A percentile compares a stretch with the other conserved stretches of the same genome.
Evolutionary conservation across 2,329 filamentous ascomycete species (phyloP).

Genomic region (Knufia fluminis): DNA sequence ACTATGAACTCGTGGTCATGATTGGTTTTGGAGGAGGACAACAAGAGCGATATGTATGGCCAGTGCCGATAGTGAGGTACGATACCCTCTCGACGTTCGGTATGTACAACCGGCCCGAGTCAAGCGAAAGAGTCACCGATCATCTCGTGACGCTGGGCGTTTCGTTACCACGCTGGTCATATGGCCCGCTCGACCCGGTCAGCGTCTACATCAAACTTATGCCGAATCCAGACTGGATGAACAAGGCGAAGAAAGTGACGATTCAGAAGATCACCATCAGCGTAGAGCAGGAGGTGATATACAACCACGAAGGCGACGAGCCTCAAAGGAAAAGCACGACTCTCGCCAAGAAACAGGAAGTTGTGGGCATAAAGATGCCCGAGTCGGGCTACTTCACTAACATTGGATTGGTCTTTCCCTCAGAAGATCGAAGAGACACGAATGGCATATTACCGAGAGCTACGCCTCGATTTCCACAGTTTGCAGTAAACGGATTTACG

Average conservation of each 20-base stretch:
- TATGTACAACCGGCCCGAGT: conserved; percentile 97
- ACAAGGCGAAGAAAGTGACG: conserved; percentile 81
- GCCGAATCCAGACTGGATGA: conserved; percentile 84
- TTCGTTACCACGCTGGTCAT: conserved; percentile 89
- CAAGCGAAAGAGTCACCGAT: conserved; percentile 74
- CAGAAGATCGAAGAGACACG: conserved; percentile 74
- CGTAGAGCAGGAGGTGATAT: conserved; percentile 98
- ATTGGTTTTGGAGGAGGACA: conserved; percentile 82
- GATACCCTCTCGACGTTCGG: conserved; percentile 97
- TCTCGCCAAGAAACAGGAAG: conserved; percentile 72
- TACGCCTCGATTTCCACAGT: conserved; percentile 79
- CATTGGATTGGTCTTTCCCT: conserved; percentile 79
- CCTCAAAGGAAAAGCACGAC: conserved; percentile 82
- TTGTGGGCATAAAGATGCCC: conserved; percentile 73
- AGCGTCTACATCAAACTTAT: conserved; percentile 91
- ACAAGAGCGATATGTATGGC: conserved; percentile 84
- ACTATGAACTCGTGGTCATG: conserved; percentile 90
- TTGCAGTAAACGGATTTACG: conserved; percentile 82
- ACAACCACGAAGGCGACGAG: conserved; percentile 94
- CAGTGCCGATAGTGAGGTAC: conserved; percentile 83
- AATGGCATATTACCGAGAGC: conserved; percentile 81
- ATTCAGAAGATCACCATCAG: conserved; percentile 89
- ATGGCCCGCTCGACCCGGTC: conserved; percentile 88
- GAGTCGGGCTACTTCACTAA: conserved; percentile 91
- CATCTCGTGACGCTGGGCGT: conserved; percentile 87